Evolutionary conservation across 1,139 yeast genomes (phyloP), one percentile per base, ranked within the genome.

Genomic region (Taphrina betulina): DNA sequence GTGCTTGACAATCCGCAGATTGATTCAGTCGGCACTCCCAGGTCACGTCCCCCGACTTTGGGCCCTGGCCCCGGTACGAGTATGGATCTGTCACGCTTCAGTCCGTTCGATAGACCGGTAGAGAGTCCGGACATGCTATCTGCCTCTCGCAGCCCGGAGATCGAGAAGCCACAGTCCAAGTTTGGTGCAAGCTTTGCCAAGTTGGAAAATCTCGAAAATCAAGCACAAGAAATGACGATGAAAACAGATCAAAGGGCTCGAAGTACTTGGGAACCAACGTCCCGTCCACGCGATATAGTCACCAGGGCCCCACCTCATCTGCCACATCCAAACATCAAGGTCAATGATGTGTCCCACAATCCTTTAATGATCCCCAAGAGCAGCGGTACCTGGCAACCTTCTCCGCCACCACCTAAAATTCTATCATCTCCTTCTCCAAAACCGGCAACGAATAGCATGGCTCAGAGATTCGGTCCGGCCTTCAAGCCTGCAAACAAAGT

Each of bases 311-410:
- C n/a, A n/a, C n/a, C n/a, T n/a, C n/a, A n/a, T n/a, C n/a, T n/a
- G n/a, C n/a, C n/a, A n/a, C 31, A 28, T 10, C 31, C 31, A 28
- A 28, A 1, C 31, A 28, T 10, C 8, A 28, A 19, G 38, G 38
- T 26, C 10, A 26, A 26, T 12, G 31, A 26, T 12, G 31, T 26
- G 31, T 12, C 7, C 7, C 7, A 26, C 12, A 7, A 7, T 12
- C 31, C 10, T 20, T 24, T 50, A 3, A 14, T 26, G 17, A 23
- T 34, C 14, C 28, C 36, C 28, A 50, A 50, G 26, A 31, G 54
- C 22, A 50, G 46, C 22, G 46, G 54, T 7, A 50, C 40, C 7
- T 50, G 54, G 54, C 46, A 50, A 24, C 54, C 54, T 5, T 50
- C 54, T 8, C 54, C 54, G 4, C 54, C 54, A 5, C 54, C 54